phyloP scores from a whole-genome alignment of 176 grass and related monocot species.

The Triticum timopheevii region DNA sequence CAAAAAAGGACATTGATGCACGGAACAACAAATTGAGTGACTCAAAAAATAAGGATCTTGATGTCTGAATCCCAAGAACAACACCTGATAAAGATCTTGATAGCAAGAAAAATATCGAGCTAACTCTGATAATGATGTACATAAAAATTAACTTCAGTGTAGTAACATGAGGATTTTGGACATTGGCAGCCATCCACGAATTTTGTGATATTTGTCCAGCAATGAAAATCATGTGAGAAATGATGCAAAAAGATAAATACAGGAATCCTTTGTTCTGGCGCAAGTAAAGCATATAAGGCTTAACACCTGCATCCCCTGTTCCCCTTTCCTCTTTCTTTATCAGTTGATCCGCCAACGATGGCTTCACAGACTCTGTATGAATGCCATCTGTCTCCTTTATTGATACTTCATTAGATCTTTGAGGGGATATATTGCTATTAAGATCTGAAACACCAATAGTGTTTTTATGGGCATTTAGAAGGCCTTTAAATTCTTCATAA shows the following conservation, averaged over 20 bases:
- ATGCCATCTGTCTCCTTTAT: constrained; percentile 40
- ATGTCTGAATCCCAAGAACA: constrained; percentile 67
- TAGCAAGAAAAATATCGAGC: constrained; percentile 59
- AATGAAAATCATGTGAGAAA: constrained; percentile 62
- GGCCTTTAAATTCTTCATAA: constrained; percentile 73
- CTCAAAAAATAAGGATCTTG: constrained; percentile 77
- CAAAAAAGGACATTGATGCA: constrained; percentile 89
- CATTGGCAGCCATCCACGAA: constrained; percentile 90
- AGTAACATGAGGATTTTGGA: constrained; percentile 68
- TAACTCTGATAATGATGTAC: constrained; percentile 66
- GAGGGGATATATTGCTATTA: constrained; percentile 12
- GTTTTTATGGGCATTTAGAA: constrained; percentile 71
- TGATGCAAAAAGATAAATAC: constrained; percentile 39
- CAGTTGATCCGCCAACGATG: constrained; percentile 54
- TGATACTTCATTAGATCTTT: constrained; percentile 34
- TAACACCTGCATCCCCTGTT: constrained; percentile 71
- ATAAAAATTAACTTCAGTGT: constrained; percentile 66
- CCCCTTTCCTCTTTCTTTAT: constrained; percentile 91
- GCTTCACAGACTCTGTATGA: constrained; percentile 23
- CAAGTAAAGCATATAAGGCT: constrained; percentile 78
- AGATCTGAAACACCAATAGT: constrained; percentile 46
- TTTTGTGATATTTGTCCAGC: constrained; percentile 83
- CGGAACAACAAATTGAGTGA: constrained; percentile 37
- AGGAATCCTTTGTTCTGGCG: constrained; percentile 75
- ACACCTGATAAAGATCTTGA: constrained; percentile 54